Conservation (phyloP, 345 rosid species). For the Eucalyptus viminalis region DNA sequence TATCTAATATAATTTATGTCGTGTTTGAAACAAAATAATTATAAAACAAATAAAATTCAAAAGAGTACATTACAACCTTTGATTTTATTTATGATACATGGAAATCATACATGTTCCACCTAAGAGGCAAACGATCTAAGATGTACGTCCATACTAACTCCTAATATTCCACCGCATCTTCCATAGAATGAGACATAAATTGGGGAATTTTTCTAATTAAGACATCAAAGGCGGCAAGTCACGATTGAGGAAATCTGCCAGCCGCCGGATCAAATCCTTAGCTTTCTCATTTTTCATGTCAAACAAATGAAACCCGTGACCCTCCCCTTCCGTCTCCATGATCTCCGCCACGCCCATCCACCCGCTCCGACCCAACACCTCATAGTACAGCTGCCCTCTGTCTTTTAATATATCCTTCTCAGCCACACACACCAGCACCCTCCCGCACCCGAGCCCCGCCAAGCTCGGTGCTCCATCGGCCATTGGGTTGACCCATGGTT, state of each 20-base stretch:
- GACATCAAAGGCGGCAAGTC: slow-evolving; percentile 2
- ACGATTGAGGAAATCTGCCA: slow-evolving; percentile 23
- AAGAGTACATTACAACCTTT: background rate
- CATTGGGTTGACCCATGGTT: slow-evolving; percentile 44
- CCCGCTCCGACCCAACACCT: slow-evolving; percentile 20
- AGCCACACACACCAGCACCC: slow-evolving; percentile 38
- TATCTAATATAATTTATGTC: background rate
- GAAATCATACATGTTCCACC: background rate
- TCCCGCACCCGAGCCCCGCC: slow-evolving; percentile 21
- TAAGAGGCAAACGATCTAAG: background rate
- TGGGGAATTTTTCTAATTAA: background rate
- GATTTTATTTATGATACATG: background rate
- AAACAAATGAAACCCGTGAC: background rate
- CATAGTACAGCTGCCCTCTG: slow-evolving; percentile 31
- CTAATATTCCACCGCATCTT: background rate
- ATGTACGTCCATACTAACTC: background rate
- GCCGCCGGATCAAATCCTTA: background rate
- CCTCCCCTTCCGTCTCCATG: slow-evolving; percentile 4
- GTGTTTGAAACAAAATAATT: background rate
- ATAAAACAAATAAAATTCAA: background rate
- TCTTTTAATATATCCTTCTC: slow-evolving; percentile 35
- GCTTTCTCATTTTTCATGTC: background rate
- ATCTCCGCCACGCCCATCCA: slow-evolving; percentile 41
- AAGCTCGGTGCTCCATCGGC: slow-evolving; percentile 24
- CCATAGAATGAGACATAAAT: background rate